phyloP scores from a whole-genome alignment of 495 filamentous ascomycete species.

The Parathielavia hyrcaniae region DNA sequence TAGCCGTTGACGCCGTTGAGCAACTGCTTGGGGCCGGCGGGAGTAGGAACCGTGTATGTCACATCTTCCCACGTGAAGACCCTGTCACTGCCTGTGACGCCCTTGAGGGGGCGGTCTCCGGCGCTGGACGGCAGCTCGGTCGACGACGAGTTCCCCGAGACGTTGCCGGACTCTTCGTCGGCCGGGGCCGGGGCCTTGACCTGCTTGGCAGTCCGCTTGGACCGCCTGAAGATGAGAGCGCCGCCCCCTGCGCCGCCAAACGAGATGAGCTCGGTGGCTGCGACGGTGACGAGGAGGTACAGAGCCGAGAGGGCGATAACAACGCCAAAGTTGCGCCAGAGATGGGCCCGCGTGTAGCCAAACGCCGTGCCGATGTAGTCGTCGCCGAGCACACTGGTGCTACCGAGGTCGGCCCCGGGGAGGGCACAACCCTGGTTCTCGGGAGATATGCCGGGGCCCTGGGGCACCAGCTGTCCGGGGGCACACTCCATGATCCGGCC shows the following conservation, averaged over 20 bases:
- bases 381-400: constrained; percentile 49
- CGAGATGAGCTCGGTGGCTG: constrained; percentile 54
- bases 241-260: constrained; percentile 33
- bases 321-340: constrained; percentile 80
- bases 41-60: constrained; percentile 59
- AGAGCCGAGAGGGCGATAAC: constrained; percentile 62
- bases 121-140: constrained; percentile 28
- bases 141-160: constrained; percentile 21
- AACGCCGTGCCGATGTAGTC: constrained; percentile 54
- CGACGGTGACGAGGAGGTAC: constrained; percentile 61
- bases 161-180: constrained; percentile 44
- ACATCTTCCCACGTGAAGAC: constrained; percentile 59
- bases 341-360: constrained; percentile 53
- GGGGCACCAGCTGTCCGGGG: constrained; percentile 50
- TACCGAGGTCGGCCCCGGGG: constrained; percentile 50
- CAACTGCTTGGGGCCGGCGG: constrained; percentile 51
- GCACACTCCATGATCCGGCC: constrained; percentile 46
- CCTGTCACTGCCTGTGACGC: constrained; percentile 18
- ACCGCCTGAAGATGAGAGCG: constrained; percentile 32
- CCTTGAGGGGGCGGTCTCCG: constrained; percentile 15
- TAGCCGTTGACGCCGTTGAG: constrained; percentile 69
- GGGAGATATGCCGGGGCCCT: constrained; percentile 47
- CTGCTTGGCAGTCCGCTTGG: constrained; percentile 30
- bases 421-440: constrained; percentile 55
- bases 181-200: constrained; percentile 13